A percentile compares a stretch with the other conserved stretches of the same genome.
Conservation (phyloP, 73 alveolate genomes). For the Blepharisma japonicum region DNA sequence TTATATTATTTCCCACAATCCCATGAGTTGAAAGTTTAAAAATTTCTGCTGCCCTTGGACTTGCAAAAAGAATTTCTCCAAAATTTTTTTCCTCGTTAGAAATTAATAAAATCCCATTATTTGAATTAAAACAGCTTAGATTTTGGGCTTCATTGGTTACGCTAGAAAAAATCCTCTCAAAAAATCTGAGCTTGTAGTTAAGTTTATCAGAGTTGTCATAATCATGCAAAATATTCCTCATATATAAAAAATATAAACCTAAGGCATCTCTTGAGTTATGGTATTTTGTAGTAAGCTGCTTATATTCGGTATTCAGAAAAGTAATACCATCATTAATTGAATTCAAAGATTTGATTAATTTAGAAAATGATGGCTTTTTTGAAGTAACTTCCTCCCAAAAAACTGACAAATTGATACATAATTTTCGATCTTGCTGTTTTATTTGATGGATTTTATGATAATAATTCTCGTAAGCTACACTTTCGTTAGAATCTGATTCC, state of each 20-base stretch:
- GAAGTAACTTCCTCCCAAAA: too few relatives aligned
- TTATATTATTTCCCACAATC: neutral
- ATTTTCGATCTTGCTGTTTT: too few relatives aligned
- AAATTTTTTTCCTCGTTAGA: neutral
- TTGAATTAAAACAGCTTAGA: neutral
- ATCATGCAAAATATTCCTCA: neutral
- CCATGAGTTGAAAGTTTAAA: neutral
- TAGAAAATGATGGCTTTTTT: too few relatives aligned
- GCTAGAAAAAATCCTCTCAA: neutral
- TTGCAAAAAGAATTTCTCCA: neutral
- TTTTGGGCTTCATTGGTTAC: neutral
- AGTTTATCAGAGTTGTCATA: neutral
- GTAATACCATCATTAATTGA: neutral
- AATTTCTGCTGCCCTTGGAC: neutral
- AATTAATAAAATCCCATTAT: neutral
- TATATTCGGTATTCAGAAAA: neutral
- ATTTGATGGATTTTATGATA: too few relatives aligned
- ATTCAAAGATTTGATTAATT: too few relatives aligned
- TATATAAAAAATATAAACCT: too few relatives aligned
- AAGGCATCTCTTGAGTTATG: too few relatives aligned
- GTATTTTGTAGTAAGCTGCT: too few relatives aligned
- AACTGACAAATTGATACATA: too few relatives aligned
- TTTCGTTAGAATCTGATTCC: too few relatives aligned
- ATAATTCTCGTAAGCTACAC: too few relatives aligned
- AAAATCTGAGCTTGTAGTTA: neutral